Percentiles rank a stretch among this genome's conserved stretches.
Conservation (phyloP, 225 moss, liverwort and hornwort genomes). For the Pseudisothecium myosuroides region DNA sequence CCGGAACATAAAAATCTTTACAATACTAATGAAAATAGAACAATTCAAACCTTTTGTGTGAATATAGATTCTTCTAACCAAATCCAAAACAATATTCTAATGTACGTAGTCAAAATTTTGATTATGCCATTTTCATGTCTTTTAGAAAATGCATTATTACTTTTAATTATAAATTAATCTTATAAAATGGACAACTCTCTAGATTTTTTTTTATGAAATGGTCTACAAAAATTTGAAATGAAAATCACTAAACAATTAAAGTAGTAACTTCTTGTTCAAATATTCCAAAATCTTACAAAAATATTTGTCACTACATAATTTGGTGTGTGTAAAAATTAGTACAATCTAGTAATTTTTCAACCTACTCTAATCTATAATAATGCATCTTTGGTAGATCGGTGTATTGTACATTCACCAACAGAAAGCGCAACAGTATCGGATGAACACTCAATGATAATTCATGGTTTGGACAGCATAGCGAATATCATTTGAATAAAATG, state of each 20-base stretch:
- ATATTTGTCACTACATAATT: not conserved
- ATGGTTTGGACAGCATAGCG: not conserved
- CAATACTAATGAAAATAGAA: not conserved
- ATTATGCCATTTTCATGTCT: too few relatives aligned
- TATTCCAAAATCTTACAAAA: too few relatives aligned
- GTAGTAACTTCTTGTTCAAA: not conserved
- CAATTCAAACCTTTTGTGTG: not conserved
- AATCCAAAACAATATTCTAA: not conserved
- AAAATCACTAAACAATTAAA: not conserved
- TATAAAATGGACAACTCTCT: too few relatives aligned
- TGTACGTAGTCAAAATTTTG: not conserved
- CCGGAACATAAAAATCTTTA: not conserved
- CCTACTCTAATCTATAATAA: not conserved
- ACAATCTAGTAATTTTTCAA: not conserved
- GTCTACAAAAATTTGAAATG: not conserved
- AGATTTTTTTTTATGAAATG: rapidly evolving
- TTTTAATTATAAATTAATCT: too few relatives aligned
- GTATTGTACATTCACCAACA: not conserved
- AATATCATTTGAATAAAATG: not conserved
- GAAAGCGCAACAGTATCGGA: too few relatives aligned
- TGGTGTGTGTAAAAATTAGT: not conserved
- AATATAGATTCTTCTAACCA: not conserved
- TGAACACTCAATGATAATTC: not conserved
- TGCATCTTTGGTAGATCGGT: too few relatives aligned
- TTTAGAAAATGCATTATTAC: too few relatives aligned